phyloP scores from a whole-genome alignment of 176 grass and related monocot species.

The Triticum turgidum region DNA sequence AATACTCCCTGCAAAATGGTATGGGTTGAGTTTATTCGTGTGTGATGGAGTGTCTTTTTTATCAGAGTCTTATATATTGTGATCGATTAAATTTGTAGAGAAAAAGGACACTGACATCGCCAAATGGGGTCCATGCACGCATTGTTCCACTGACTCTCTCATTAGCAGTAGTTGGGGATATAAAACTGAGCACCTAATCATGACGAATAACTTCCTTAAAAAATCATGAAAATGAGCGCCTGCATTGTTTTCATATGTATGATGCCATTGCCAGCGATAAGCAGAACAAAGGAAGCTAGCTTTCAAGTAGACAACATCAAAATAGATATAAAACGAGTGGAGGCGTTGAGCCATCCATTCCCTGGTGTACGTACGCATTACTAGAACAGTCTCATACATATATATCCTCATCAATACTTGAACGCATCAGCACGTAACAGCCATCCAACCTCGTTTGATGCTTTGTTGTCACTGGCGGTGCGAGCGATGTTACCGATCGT shows the following conservation, averaged over 20 bases:
- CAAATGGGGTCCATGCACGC: not conserved
- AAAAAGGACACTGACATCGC: not conserved
- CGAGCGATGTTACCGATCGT: not conserved
- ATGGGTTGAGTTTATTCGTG: not conserved
- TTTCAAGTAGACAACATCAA: not conserved
- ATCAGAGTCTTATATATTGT: not conserved
- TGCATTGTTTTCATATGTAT: slow-evolving; percentile 14
- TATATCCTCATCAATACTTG: not conserved
- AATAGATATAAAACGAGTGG: too few species aligned
- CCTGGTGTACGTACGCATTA: not conserved
- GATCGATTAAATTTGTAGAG: not conserved
- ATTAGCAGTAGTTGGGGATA: too few species aligned
- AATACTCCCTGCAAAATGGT: not conserved
- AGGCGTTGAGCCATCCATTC: not conserved
- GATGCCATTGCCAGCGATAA: slow-evolving; percentile 4
- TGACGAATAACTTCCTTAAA: not conserved
- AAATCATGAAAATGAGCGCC: slow-evolving; percentile 13
- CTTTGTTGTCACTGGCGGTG: too few species aligned
- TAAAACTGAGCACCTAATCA: slow-evolving; percentile 16
- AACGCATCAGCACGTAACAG: not conserved
- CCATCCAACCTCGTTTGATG: not conserved
- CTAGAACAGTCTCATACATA: not conserved
- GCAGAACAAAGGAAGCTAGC: not conserved
- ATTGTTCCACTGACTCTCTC: not conserved
- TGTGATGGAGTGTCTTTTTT: not conserved